phyloP scores from a whole-genome alignment of 2,329 filamentous ascomycete genomes.

The Sporothrix brunneoviolacea region DNA sequence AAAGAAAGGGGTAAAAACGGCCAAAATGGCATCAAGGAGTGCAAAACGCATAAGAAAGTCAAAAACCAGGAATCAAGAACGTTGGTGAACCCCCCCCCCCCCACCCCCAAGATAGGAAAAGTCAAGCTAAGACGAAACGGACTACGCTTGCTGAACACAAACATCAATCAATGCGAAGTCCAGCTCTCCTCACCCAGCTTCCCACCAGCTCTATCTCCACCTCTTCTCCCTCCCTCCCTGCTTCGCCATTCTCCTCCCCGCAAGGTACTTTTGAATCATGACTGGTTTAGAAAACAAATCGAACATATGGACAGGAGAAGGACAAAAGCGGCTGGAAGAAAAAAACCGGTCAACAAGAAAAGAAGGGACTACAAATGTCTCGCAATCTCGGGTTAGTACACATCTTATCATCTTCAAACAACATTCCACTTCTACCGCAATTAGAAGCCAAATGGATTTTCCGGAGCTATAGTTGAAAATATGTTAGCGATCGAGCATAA shows the following conservation, averaged over 20 bases:
- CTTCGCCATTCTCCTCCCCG: no score
- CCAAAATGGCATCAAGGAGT: neutral
- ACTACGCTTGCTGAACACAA: conserved; percentile 6
- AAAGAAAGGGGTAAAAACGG: neutral
- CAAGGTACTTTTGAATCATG: no score
- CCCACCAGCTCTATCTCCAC: no score
- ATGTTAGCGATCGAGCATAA: no score
- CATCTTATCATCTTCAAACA: no score
- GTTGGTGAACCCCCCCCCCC: no score
- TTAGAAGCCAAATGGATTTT: conserved; percentile 29
- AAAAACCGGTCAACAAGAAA: neutral
- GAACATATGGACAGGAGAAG: neutral
- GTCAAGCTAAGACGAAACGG: neutral
- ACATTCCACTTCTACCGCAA: no score
- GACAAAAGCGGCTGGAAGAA: neutral
- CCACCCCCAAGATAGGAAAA: neutral
- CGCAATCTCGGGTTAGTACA: no score
- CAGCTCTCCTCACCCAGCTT: no score
- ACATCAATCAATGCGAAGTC: neutral
- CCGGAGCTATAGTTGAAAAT: conserved; percentile 21
- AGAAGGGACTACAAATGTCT: neutral
- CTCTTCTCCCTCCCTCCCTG: neutral
- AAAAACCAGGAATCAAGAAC: neutral
- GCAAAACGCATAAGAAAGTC: neutral
- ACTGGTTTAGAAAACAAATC: no score